Evolutionary conservation across 2,329 filamentous ascomycete genomes (phyloP).

Genomic region (Aspergillus persii): DNA sequence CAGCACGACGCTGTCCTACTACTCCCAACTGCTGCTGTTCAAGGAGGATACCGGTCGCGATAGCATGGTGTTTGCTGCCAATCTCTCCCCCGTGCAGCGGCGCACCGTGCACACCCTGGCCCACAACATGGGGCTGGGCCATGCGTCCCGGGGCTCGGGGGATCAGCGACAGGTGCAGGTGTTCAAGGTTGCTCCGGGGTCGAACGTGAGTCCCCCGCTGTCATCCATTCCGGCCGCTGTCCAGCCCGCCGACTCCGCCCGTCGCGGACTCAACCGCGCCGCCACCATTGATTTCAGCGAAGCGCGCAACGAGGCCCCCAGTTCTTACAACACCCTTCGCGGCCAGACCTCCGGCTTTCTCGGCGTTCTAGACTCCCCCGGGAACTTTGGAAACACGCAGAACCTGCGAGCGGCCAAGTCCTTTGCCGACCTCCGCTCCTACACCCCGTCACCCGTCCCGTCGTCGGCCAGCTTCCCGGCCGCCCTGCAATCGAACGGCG

Average conservation of each 20-base stretch:
- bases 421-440: constrained; percentile 90
- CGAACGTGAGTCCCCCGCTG: constrained; percentile 61
- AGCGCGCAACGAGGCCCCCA: constrained; percentile 67
- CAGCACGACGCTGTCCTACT: constrained; percentile 79
- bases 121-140: constrained; percentile 89
- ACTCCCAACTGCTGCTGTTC: constrained; percentile 86
- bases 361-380: constrained; percentile 77
- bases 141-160: constrained; percentile 83
- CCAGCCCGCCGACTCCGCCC: constrained; percentile 71
- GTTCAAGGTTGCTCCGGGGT: constrained; percentile 57
- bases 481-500: constrained; percentile 61
- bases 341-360: constrained; percentile 79
- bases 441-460: constrained; percentile 87
- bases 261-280: constrained; percentile 83
- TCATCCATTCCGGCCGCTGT: constrained; percentile 61
- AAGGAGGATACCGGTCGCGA: constrained; percentile 76
- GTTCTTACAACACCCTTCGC: constrained; percentile 69
- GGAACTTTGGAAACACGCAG: constrained; percentile 64
- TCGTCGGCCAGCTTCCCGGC: constrained; percentile 86
- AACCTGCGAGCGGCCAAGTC: constrained; percentile 93
- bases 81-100: constrained; percentile 77
- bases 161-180: constrained; percentile 90
- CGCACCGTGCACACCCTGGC: constrained; percentile 90
- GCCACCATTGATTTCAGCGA: constrained; percentile 97
- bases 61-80: constrained; percentile 77